These are phyloP conservation scores for Poronia punctata DNA, from an alignment of 495 filamentous ascomycete genomes.

Conservation along the genomic window DNA sequence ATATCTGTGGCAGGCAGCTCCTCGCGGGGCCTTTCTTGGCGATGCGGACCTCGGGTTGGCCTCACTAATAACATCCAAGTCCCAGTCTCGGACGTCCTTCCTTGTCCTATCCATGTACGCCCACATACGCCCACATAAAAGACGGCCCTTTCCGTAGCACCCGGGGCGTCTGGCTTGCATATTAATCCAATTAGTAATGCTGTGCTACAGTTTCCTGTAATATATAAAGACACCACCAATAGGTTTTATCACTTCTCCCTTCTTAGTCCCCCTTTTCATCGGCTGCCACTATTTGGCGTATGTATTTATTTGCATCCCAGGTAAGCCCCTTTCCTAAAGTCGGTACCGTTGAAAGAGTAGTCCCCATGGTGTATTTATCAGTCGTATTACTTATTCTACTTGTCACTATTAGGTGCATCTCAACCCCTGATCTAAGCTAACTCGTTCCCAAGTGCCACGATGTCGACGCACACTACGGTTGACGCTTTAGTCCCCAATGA, in stretches of 20 bases:
- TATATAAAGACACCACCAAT: conserved; percentile 1
- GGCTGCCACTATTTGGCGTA: background rate
- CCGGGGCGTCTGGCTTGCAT: background rate
- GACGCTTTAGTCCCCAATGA: conserved; percentile 62
- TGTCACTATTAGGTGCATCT: background rate
- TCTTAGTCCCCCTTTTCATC: background rate
- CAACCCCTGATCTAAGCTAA: background rate
- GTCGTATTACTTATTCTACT: too few species aligned
- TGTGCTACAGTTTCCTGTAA: too few species aligned
- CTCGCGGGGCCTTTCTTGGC: background rate
- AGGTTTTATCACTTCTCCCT: background rate
- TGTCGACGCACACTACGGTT: conserved; percentile 31
- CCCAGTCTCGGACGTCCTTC: conserved; percentile 1
- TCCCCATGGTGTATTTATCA: too few species aligned
- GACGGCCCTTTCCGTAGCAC: background rate
- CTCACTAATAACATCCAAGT: conserved; percentile 7
- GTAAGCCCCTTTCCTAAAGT: too few species aligned
- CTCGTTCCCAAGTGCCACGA: conserved; percentile 1
- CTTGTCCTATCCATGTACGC: background rate
- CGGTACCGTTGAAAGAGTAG: too few species aligned
- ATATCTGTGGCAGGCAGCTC: conserved; percentile 6
- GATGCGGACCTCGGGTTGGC: conserved; percentile 3
- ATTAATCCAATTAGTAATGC: too few species aligned
- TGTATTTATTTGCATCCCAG: too few species aligned
- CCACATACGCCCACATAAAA: too few species aligned